Evolutionary conservation across 169 alveolate genomes (phyloP), one percentile per base, ranked within the genome.

Genomic region (Amoebophrya sp.): DNA sequence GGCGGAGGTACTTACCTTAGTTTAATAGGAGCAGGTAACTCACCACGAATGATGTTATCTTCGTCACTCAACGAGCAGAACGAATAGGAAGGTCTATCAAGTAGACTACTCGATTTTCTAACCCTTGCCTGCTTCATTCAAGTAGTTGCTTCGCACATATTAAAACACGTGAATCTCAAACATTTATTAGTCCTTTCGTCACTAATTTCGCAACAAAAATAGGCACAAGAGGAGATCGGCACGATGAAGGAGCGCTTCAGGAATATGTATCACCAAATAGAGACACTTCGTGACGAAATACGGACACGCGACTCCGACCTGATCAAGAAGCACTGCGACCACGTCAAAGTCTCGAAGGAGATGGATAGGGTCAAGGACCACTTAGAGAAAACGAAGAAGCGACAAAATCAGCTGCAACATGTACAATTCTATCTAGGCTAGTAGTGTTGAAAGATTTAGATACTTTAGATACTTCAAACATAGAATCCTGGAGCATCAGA

Each of bases 311-410:
- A 65, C 83, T 6, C 36, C 38, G 83, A 65, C 36, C 83, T 65
- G 3, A 65, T 65, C 83, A 65, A 65, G 33, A 65, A 65, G 83
- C 83, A 65, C 83, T 65, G 83, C 83, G 83, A 65, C 83, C 83
- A 65, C 33, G 83, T 65, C 36, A 65, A 65, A 26, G 83, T 65
- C 3, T 65, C 83, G 36, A 65, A 65, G 83, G 83, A 65, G 12
- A 65, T 65, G 83, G 83, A 65, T 36, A 29, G 83, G 39, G 83
- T 65, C 38, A 18, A 6, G 26, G 83, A 65, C 26, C 83, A 65
- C 83, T 36, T 65, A 29, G 83, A 65, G 33, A 65, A 65, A 65
- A 65, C 83, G 83, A 65, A 18, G 33, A 65, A 65, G 26, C 18
- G 83, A 36, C 83, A 65, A 26, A 26, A 26, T 0, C 83, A 65